A percentile compares a stretch with the other conserved stretches of the same genome.
These are phyloP conservation scores for Peterozyma toletana DNA, from an alignment of 805 yeast species.

Conservation along the genomic window DNA sequence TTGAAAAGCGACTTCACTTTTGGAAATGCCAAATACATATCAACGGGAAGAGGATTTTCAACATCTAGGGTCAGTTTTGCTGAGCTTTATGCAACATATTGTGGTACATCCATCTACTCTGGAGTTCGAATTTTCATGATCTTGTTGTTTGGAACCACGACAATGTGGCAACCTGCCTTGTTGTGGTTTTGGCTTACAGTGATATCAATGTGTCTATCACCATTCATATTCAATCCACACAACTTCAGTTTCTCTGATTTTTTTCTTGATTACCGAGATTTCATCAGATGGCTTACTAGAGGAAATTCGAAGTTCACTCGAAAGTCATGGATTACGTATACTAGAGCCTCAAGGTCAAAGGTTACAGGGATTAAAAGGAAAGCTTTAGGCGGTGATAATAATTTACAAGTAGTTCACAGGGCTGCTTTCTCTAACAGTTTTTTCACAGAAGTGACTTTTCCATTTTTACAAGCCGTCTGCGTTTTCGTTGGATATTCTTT, in stretches of 20 bases:
- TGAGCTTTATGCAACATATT: conserved; percentile 68
- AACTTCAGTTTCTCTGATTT: conserved; percentile 41
- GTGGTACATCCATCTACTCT: conserved; percentile 66
- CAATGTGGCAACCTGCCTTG: conserved; percentile 77
- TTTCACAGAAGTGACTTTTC: conserved; percentile 74
- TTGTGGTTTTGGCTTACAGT: conserved; percentile 52
- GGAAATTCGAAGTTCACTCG: conserved; percentile 64
- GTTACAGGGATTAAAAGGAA: conserved; percentile 87
- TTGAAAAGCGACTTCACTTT: conserved; percentile 68
- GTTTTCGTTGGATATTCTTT: conserved; percentile 70
- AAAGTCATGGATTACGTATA: conserved; percentile 76
- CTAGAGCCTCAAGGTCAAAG: conserved; percentile 74
- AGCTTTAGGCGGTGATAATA: conserved; percentile 49
- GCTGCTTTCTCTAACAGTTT: conserved; percentile 74
- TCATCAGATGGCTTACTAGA: conserved; percentile 66
- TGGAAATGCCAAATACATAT: conserved; percentile 89
- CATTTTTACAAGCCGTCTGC: conserved; percentile 61
- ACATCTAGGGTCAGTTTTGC: conserved; percentile 72
- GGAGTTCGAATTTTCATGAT: conserved; percentile 67
- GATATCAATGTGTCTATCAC: conserved; percentile 37
- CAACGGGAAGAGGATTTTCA: conserved; percentile 94
- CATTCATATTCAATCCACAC: conserved; percentile 48
- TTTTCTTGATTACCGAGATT: conserved; percentile 41
- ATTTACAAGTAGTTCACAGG: conserved; percentile 52
- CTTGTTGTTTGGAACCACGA: conserved; percentile 65